phyloP scores from a whole-genome alignment of 768 basidiomycete species.

The Lentinula lateritia region DNA sequence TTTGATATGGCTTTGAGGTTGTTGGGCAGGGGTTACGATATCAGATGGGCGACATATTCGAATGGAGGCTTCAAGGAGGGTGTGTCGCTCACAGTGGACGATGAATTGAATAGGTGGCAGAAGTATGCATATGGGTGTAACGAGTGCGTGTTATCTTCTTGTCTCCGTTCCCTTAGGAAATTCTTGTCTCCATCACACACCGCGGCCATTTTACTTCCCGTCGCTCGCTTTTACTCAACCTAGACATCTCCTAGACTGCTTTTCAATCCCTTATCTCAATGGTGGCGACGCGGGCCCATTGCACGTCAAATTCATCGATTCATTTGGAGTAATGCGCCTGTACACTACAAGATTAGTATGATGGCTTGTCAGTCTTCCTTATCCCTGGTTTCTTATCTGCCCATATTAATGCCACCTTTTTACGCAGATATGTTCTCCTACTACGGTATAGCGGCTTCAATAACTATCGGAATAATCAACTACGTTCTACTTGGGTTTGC shows the following conservation, averaged over 20 bases:
- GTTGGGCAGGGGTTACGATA: slow-evolving; percentile 57
- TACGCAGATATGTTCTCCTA: slow-evolving; percentile 49
- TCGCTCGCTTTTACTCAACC: slow-evolving; percentile 23
- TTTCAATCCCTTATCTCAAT: slow-evolving; percentile 76
- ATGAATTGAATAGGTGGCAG: slow-evolving; percentile 89
- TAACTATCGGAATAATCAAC: slow-evolving; percentile 41
- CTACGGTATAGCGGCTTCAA: slow-evolving; percentile 45
- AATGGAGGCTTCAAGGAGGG: slow-evolving; percentile 88
- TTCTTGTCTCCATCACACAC: background rate
- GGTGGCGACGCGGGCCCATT: slow-evolving; percentile 77
- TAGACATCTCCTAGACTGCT: slow-evolving; percentile 42
- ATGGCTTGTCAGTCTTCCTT: slow-evolving; percentile 44
- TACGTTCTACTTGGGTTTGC: slow-evolving; percentile 44
- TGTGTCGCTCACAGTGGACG: slow-evolving; percentile 81
- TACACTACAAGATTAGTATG: slow-evolving; percentile 82
- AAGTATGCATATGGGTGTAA: slow-evolving; percentile 65
- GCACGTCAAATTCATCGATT: slow-evolving; percentile 69
- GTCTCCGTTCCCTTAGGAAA: slow-evolving; percentile 41
- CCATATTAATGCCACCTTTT: background rate
- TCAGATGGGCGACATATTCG: slow-evolving; percentile 79
- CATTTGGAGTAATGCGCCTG: slow-evolving; percentile 67
- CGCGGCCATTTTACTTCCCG: slow-evolving; percentile 13
- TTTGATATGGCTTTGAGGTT: slow-evolving; percentile 76
- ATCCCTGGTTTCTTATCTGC: background rate
- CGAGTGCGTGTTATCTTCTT: slow-evolving; percentile 43